These are phyloP conservation scores for Colletotrichum limetticola DNA, from an alignment of 2,329 filamentous ascomycete genomes.

Conservation along the genomic window DNA sequence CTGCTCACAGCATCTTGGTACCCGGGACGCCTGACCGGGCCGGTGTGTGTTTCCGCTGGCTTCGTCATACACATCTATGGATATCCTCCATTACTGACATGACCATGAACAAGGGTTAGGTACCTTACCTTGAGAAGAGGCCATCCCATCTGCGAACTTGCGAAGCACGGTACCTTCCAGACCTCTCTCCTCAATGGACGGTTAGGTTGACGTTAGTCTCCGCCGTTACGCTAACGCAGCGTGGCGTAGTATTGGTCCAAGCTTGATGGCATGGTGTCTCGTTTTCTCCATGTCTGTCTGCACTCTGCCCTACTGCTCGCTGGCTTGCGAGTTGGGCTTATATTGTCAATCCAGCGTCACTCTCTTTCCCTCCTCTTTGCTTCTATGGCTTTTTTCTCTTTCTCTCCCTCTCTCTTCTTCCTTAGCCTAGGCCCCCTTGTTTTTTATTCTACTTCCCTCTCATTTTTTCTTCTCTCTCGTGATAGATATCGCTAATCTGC, in stretches of 20 bases:
- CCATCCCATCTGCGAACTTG: too few relatives aligned
- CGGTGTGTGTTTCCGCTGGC: constrained; percentile 7
- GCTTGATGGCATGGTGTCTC: constrained; percentile 6
- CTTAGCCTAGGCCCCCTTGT: background rate
- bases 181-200: too few relatives aligned
- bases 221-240: constrained; percentile 27
- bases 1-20: constrained; percentile 16
- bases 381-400: background rate
- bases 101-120: background rate
- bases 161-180: too few relatives aligned
- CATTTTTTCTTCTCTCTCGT: background rate
- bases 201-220: constrained; percentile 19
- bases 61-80: background rate
- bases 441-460: background rate
- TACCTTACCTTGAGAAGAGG: too few relatives aligned
- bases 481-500: background rate
- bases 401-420: too few relatives aligned
- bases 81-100: background rate
- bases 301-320: constrained; percentile 23
- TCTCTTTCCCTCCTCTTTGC: background rate
- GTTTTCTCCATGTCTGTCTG: constrained; percentile 5
- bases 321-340: constrained; percentile 6
- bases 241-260: background rate
- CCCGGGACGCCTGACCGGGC: constrained; percentile 6
- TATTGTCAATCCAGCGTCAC: background rate